A percentile compares a stretch with the other conserved stretches of the same genome.
These are phyloP conservation scores for Kazachstania sp. DNA, from an alignment of 1,139 yeast species.

Conservation along the genomic window DNA sequence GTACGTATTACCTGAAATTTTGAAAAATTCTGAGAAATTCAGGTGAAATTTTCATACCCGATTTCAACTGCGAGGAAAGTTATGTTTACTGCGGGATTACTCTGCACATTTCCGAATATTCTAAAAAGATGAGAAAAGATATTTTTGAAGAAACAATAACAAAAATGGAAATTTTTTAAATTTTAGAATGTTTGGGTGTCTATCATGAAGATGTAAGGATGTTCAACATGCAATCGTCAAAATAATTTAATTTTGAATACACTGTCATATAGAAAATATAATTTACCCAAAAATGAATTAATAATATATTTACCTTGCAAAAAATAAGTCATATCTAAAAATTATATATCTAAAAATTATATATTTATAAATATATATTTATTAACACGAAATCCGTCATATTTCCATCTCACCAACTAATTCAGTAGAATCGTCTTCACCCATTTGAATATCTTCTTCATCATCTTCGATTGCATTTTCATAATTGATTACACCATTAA, in stretches of 20 bases:
- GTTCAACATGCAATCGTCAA: too few species aligned
- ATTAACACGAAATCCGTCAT: slow-evolving; percentile 18
- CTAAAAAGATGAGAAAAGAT: background rate
- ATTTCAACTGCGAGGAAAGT: too few species aligned
- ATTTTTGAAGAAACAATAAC: background rate
- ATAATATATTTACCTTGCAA: too few species aligned
- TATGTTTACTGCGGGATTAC: background rate
- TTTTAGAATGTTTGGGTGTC: background rate
- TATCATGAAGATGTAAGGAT: too few species aligned
- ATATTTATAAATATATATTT: background rate
- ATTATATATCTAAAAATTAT: too few species aligned
- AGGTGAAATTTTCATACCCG: background rate
- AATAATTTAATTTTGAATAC: too few species aligned
- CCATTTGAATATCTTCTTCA: slow-evolving; percentile 26
- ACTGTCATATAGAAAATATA: too few species aligned
- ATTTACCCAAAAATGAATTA: too few species aligned
- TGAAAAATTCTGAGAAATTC: too few species aligned
- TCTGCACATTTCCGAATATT: too few species aligned
- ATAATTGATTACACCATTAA: slow-evolving; percentile 8
- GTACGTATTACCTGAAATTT: too few species aligned
- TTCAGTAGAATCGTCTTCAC: slow-evolving; percentile 40
- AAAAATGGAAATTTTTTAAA: background rate
- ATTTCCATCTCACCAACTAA: slow-evolving; percentile 69
- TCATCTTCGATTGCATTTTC: slow-evolving; percentile 30
- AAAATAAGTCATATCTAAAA: background rate